Conservation (phyloP, 352 stramenopile genomes). For the Pythium folliculosum region DNA sequence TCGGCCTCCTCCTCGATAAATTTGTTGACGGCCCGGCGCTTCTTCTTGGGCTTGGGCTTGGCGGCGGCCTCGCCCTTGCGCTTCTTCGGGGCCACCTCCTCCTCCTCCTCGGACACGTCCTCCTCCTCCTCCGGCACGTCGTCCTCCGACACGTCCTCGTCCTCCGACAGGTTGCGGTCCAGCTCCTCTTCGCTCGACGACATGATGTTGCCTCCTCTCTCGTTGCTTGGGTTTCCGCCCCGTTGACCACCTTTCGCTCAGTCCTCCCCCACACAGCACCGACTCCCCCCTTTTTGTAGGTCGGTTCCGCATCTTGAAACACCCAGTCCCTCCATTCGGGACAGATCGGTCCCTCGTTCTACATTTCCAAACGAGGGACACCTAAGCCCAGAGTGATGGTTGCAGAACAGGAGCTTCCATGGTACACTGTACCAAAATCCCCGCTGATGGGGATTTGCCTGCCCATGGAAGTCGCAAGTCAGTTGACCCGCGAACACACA, state of each 20-base stretch:
- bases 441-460: slow-evolving; percentile 4
- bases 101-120: slow-evolving; percentile 49
- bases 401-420: slow-evolving; percentile 19
- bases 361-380: neutral
- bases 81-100: slow-evolving; percentile 64
- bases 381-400: slow-evolving; percentile 2
- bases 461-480: slow-evolving; percentile 24
- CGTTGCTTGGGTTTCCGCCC: slow-evolving; percentile 2
- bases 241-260: slow-evolving; percentile 26
- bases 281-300: neutral
- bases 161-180: slow-evolving; percentile 83
- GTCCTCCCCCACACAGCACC: slow-evolving; percentile 2
- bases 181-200: slow-evolving; percentile 88
- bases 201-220: slow-evolving; percentile 36
- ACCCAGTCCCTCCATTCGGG: slow-evolving; percentile 21
- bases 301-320: slow-evolving; percentile 29
- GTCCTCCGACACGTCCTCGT: slow-evolving; percentile 73
- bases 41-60: slow-evolving; percentile 85
- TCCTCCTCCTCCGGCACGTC: slow-evolving; percentile 66
- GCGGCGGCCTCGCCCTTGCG: slow-evolving; percentile 55
- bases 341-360: slow-evolving; percentile 5
- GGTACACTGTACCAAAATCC: slow-evolving; percentile 24
- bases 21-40: slow-evolving; percentile 80
- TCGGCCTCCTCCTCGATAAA: slow-evolving; percentile 90
- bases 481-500: slow-evolving; percentile 24